Conservation (phyloP, 345 rosid genomes). For the Cardiospermum halicacabum region DNA sequence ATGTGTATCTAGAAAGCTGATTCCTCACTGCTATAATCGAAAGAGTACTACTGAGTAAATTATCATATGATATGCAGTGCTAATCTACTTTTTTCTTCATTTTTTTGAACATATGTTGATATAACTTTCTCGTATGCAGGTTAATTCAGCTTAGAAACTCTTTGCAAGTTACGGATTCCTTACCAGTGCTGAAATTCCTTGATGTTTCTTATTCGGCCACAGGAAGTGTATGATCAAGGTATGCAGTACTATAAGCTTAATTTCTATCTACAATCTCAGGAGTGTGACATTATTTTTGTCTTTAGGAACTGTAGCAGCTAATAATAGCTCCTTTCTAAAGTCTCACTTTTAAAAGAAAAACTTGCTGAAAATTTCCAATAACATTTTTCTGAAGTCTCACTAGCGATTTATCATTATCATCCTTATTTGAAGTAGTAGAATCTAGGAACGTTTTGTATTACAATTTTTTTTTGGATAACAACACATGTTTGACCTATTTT, state of each 20-base stretch:
- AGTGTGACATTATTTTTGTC: background rate
- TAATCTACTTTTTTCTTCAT: background rate
- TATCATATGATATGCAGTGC: background rate
- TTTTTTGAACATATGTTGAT: background rate
- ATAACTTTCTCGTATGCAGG: slow-evolving; percentile 5
- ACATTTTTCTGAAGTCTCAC: no score
- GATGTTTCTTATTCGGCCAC: background rate
- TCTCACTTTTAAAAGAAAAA: no score
- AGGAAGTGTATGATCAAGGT: slow-evolving; percentile 2
- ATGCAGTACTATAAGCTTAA: background rate
- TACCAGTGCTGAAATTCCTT: background rate
- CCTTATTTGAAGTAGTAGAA: no score
- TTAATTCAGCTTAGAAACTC: background rate
- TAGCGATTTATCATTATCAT: no score
- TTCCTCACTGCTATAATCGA: background rate
- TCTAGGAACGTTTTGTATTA: background rate
- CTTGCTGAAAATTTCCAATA: no score
- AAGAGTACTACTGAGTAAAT: background rate
- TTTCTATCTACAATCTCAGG: no score
- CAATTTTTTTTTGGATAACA: background rate
- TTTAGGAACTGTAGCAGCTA: background rate
- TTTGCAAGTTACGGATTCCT: background rate
- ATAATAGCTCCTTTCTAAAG: no score
- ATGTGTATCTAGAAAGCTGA: background rate
- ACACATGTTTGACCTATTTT: background rate